Evolutionary conservation across 2,329 filamentous ascomycete species (phyloP), one percentile per base, ranked within the genome.

Genomic region (Bimuria novae-zelandiae): DNA sequence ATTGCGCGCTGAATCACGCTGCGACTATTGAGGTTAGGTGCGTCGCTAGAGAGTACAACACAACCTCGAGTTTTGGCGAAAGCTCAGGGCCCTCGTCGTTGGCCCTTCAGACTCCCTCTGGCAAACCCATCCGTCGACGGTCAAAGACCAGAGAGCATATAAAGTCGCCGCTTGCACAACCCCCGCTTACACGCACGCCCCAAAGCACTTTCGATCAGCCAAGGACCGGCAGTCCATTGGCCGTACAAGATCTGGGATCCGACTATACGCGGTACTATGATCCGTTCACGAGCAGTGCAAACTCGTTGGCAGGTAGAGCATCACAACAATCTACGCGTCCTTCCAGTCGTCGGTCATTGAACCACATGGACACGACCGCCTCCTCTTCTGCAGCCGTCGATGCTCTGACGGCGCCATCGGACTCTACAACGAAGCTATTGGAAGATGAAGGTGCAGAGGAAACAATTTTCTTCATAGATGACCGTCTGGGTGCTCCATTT

Each of bases 401-500:
- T 43, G 63, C 68, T 1, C 69, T 71, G 51, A 51, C 56, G n/a
- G 69, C 68, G 11, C 69, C 69, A 16, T 62, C 60, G 32, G 55
- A 62, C 5, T 71, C 70, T 2, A 62, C 63, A 7, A 66, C 67
- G 4, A 68, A 57, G 14, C 50, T 69, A 33, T 56, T 60, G 23
- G 41, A 50, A 3, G 49, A 68, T 12, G 56, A 54, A 33, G 63
- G 71, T 29, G 40, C 58, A 0, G 67, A 71, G 40, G 69, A 62
- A 49, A 61, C 64, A 35, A 71, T 73, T 53, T 73, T 76, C 55
- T 71, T 76, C 22, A 60, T 80, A 10, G 78, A 82, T 60, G 79
- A 82, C 58, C 71, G 78, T 27, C 64, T 82, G 11, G 72, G 68
- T 16, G 76, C 75, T 7, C 77, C 79, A 1, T 71, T 67, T 58